phyloP scores from a whole-genome alignment of 768 basidiomycete genomes.

The Kwoniella europaea region DNA sequence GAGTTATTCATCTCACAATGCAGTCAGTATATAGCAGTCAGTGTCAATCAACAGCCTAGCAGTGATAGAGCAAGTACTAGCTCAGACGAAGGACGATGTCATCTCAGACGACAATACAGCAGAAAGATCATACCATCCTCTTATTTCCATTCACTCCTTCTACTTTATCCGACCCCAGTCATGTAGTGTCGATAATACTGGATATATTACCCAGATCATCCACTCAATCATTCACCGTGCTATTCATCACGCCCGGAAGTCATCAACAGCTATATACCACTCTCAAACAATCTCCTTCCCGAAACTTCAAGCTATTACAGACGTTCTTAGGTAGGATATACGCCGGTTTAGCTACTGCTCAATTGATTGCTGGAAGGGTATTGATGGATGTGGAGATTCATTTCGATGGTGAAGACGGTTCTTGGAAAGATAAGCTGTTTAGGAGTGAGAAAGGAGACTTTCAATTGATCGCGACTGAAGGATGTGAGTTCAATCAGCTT shows the following conservation, averaged over 20 bases:
- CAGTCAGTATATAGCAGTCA: no score
- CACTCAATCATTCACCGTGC: conserved; percentile 16
- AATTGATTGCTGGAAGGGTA: conserved; percentile 68
- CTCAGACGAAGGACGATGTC: neutral
- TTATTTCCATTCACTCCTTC: conserved; percentile 42
- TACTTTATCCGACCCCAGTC: conserved; percentile 16
- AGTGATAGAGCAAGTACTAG: neutral
- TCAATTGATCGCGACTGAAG: conserved; percentile 22
- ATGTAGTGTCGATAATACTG: conserved; percentile 30
- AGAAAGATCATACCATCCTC: conserved; percentile 27
- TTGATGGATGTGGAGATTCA: conserved; percentile 79
- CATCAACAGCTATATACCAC: conserved; percentile 31
- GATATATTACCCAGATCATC: conserved; percentile 17
- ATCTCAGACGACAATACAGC: neutral
- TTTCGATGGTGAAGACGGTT: conserved; percentile 64
- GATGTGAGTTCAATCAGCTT: neutral
- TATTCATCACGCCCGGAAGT: conserved; percentile 18
- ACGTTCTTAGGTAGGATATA: conserved; percentile 80
- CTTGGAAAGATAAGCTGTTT: conserved; percentile 53
- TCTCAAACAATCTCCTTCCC: conserved; percentile 29
- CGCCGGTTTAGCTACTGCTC: conserved; percentile 71
- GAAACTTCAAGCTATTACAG: conserved; percentile 72
- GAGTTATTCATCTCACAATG: no score
- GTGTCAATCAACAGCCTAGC: no score
- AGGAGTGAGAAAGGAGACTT: conserved; percentile 52